Percentiles rank a stretch among this genome's conserved stretches.
These are phyloP conservation scores for Taphrina betulina DNA, from an alignment of 1,139 yeast species.

Conservation along the genomic window DNA sequence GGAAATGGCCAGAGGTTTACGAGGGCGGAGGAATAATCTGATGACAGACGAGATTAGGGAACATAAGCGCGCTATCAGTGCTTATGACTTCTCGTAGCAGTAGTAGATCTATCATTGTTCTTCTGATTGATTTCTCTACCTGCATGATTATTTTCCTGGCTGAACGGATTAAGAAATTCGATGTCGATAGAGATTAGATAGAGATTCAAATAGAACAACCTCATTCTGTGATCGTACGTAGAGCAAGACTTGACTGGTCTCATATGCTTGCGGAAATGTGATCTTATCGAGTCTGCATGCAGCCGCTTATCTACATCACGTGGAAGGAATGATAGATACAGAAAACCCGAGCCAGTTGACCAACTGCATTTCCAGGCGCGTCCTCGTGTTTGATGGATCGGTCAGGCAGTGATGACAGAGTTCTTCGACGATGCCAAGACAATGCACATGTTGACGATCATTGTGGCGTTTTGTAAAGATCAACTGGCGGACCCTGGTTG, in stretches of 20 bases:
- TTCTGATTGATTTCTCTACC: conserved; percentile 9
- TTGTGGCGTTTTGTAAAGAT: no score
- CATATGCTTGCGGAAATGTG: conserved; percentile 13
- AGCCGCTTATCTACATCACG: conserved; percentile 7
- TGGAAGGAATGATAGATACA: conserved; percentile 4
- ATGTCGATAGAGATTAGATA: conserved; percentile 11
- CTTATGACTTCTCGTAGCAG: conserved; percentile 14
- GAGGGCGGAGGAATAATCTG: conserved; percentile 11
- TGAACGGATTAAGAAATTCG: conserved; percentile 7
- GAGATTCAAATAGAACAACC: conserved; percentile 10
- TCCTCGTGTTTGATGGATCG: no score
- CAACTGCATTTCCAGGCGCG: conserved; percentile 7
- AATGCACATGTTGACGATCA: no score
- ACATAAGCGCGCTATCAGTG: conserved; percentile 15
- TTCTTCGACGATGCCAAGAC: no score
- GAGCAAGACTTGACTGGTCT: conserved; percentile 7
- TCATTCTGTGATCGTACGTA: conserved; percentile 4
- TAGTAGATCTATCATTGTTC: conserved; percentile 7
- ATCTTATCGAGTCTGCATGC: conserved; percentile 10
- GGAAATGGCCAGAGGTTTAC: conserved; percentile 3
- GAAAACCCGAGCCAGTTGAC: no score
- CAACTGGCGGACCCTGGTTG: no score
- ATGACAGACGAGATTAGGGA: conserved; percentile 12
- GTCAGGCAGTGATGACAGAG: no score
- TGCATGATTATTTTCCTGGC: conserved; percentile 12